Base-by-base conservation (phyloP, 225 moss, liverwort and hornwort genomes). In the Thuidium tamariscinum region DNA sequence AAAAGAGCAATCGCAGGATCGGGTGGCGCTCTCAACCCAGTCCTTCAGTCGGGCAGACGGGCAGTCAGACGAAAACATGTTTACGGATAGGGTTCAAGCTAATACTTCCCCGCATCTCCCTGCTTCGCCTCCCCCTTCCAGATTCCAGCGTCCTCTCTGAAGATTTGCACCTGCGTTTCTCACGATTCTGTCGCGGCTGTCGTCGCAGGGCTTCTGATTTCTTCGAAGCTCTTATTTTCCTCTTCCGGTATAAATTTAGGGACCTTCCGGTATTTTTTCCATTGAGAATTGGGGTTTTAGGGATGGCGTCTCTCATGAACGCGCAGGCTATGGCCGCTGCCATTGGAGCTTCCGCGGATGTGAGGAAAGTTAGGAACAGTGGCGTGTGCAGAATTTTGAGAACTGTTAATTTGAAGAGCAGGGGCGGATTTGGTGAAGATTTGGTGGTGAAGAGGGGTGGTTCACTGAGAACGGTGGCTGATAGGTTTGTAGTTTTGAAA, bases 361-460 rank as follows among this genome's bases (percentile, higher is more conserved):
- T 39, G 44, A 64, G 23, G 55, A 76, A 30, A 37, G 42, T 19
- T 16, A 64, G 74, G 82, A 68, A 37, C 57, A 83, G 49, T 27
- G 56, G 23, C 27, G 27, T 41, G 64, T 36, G 77, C 36, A 84
- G 74, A 22, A 66, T 37, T 91, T 88, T 44, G 92, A 93, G 19
- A 21, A 78, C 16, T 84, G 71, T n/a, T 27, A 80, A 86, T 84
- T 82, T 95, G 88, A 92, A 91, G 87, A 91, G 89, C 55, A 93
- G 91, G 83, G 80, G 89, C 51, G 91, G 89, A 57, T 92, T 93
- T 71, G 82, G 91, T 39, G 90, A 94, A 52, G 95, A 95, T 22
- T 89, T 87, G 27, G 69, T 62, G 64, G 27, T 62, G 81, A 88
- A 74, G 80, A 67, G 59, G 57, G 61, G 13, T 16, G 76, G 62